These are phyloP conservation scores for Heterobasidion irregulare DNA, from an alignment of 1,284 basidiomycete genomes.

Conservation along the genomic window DNA sequence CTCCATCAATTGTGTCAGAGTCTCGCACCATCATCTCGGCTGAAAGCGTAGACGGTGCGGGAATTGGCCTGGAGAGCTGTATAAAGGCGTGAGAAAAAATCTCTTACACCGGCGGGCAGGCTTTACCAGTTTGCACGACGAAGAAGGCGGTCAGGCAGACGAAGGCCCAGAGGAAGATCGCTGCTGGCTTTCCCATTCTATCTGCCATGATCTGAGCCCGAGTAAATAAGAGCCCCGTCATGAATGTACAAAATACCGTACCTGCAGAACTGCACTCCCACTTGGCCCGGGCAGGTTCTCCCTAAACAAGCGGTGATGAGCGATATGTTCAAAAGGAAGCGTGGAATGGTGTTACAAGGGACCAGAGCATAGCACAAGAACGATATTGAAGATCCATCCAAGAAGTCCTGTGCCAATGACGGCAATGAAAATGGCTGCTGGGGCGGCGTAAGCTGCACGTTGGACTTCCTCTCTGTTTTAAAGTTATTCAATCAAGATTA, in stretches of 20 bases:
- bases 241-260: conserved; percentile 19
- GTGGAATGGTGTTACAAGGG: conserved; percentile 39
- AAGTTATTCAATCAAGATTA: background rate
- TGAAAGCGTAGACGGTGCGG: conserved; percentile 85
- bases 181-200: conserved; percentile 65
- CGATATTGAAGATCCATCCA: conserved; percentile 82
- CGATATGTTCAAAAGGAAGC: background rate
- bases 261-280: conserved; percentile 66
- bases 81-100: background rate
- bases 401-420: conserved; percentile 79
- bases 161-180: conserved; percentile 68
- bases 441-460: conserved; percentile 79
- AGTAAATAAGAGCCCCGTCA: background rate
- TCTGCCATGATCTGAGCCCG: conserved; percentile 58
- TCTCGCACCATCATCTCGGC: conserved; percentile 62
- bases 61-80: conserved; percentile 79
- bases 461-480: conserved; percentile 73
- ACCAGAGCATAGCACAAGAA: conserved; percentile 80
- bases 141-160: conserved; percentile 81
- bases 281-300: conserved; percentile 56
- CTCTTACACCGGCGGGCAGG: too few relatives aligned
- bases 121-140: conserved; percentile 54
- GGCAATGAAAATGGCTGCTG: conserved; percentile 80
- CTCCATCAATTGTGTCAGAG: background rate
- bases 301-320: conserved; percentile 20